These are phyloP conservation scores for Annulohypoxylon nitens DNA, from an alignment of 495 filamentous ascomycete species.

Conservation along the genomic window DNA sequence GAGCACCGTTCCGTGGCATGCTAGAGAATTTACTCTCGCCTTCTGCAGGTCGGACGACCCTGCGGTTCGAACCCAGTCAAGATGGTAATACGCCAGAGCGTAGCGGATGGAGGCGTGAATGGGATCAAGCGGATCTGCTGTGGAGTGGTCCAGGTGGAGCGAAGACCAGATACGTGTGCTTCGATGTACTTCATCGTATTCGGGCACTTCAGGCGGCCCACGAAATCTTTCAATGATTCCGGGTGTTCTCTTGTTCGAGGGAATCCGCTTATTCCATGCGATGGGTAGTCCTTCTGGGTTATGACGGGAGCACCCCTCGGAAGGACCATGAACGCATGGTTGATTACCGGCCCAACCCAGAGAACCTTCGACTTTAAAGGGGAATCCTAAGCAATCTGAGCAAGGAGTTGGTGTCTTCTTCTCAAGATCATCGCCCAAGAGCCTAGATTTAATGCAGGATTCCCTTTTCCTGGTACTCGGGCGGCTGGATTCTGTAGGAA, in stretches of 20 bases:
- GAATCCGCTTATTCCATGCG: constrained; percentile 40
- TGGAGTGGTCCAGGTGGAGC: constrained; percentile 30
- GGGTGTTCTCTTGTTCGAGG: constrained; percentile 33
- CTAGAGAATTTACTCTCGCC: constrained; percentile 9
- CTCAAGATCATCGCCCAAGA: neutral
- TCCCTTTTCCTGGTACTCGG: neutral
- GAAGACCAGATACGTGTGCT: constrained; percentile 27
- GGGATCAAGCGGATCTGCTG: constrained; percentile 34
- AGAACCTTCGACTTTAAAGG: constrained; percentile 30
- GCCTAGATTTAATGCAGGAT: neutral
- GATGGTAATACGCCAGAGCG: constrained; percentile 46
- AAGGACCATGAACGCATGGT: constrained; percentile 48
- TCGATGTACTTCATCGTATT: constrained; percentile 24
- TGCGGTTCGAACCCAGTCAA: constrained; percentile 37
- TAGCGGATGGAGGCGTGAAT: constrained; percentile 47
- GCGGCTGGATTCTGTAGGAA: neutral
- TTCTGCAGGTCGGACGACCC: neutral
- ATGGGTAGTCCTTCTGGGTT: constrained; percentile 43
- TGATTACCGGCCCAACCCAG: constrained; percentile 48
- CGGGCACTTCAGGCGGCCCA: neutral
- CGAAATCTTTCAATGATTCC: constrained; percentile 13
- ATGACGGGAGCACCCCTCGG: constrained; percentile 49
- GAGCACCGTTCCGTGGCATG: constrained; percentile 29
- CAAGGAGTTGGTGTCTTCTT: neutral
- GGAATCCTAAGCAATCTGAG: constrained; percentile 1